phyloP scores from a whole-genome alignment of 2,329 filamentous ascomycete species.

The Hortaea werneckii region DNA sequence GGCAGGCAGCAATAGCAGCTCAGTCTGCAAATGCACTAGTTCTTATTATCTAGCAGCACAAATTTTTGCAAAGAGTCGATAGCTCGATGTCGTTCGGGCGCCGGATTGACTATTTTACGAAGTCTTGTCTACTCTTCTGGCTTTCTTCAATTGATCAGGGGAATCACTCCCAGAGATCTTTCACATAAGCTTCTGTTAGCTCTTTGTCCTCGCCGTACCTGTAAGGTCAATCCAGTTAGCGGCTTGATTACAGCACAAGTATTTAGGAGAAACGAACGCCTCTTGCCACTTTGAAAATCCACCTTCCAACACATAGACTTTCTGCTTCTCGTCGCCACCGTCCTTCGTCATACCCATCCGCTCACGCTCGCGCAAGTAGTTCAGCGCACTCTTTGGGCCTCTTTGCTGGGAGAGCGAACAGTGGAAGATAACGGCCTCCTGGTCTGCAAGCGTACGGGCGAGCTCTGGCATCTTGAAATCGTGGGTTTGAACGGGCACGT shows the following conservation, averaged over 20 bases:
- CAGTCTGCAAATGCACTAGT: too few species aligned
- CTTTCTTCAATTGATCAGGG: too few species aligned
- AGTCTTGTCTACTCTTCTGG: too few species aligned
- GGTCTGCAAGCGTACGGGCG: slow-evolving; percentile 64
- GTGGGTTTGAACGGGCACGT: slow-evolving; percentile 64
- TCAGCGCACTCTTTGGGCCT: slow-evolving; percentile 72
- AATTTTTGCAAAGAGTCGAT: too few species aligned
- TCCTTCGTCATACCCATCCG: slow-evolving; percentile 29
- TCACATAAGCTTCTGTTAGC: slow-evolving; percentile 4
- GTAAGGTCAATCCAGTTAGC: not conserved
- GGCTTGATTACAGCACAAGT: not conserved
- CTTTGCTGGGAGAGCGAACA: slow-evolving; percentile 86
- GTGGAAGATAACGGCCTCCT: slow-evolving; percentile 84
- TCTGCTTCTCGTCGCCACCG: slow-evolving; percentile 42
- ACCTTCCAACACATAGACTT: slow-evolving; percentile 68
- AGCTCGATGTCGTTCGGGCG: too few species aligned
- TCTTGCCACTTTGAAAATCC: slow-evolving; percentile 90
- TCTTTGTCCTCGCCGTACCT: slow-evolving; percentile 5
- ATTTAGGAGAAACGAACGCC: slow-evolving; percentile 34
- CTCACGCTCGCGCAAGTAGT: slow-evolving; percentile 64
- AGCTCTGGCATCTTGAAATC: slow-evolving; percentile 72
- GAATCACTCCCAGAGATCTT: slow-evolving; percentile 1
- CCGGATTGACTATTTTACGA: too few species aligned
- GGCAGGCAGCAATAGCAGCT: too few species aligned
- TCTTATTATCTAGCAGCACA: too few species aligned